A percentile compares a stretch with the other conserved stretches of the same genome.
These are phyloP conservation scores for Aspergillus sp. DNA, from an alignment of 2,329 filamentous ascomycete genomes.

Conservation along the genomic window DNA sequence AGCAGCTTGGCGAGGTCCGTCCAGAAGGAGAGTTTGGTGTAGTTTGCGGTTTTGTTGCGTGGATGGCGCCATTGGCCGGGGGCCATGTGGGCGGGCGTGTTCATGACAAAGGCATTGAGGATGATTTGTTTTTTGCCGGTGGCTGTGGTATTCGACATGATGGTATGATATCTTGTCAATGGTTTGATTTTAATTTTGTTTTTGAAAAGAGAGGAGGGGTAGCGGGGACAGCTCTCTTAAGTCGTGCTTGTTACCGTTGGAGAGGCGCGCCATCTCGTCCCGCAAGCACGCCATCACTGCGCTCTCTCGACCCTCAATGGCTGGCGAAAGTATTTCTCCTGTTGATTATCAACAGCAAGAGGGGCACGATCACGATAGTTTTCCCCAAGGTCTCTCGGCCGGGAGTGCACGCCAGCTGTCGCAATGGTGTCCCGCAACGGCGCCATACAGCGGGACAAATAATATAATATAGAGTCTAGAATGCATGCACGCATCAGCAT, in stretches of 20 bases:
- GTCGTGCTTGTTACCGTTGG: background rate
- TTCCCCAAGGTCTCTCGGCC: background rate
- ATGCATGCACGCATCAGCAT: background rate
- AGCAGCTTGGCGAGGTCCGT: conserved; percentile 48
- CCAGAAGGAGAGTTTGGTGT: conserved; percentile 49
- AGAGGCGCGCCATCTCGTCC: background rate
- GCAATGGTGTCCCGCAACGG: background rate
- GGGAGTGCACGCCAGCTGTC: background rate
- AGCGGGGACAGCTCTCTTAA: too few relatives aligned
- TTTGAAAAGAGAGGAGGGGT: too few relatives aligned
- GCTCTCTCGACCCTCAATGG: background rate
- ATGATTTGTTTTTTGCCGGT: conserved; percentile 38
- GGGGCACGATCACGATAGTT: background rate
- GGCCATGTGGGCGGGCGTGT: conserved; percentile 47
- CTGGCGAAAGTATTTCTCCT: too few relatives aligned
- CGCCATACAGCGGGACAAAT: background rate
- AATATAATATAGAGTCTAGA: background rate
- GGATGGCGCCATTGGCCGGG: conserved; percentile 43
- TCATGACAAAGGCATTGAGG: conserved; percentile 51
- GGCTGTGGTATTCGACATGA: background rate
- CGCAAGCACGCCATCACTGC: background rate
- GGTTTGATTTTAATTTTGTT: too few relatives aligned
- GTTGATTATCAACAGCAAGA: background rate
- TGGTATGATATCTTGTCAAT: too few relatives aligned
- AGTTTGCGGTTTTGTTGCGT: conserved; percentile 36